phyloP scores from a whole-genome alignment of 129 eudicot species.

The Heracleum sosnowskyi region DNA sequence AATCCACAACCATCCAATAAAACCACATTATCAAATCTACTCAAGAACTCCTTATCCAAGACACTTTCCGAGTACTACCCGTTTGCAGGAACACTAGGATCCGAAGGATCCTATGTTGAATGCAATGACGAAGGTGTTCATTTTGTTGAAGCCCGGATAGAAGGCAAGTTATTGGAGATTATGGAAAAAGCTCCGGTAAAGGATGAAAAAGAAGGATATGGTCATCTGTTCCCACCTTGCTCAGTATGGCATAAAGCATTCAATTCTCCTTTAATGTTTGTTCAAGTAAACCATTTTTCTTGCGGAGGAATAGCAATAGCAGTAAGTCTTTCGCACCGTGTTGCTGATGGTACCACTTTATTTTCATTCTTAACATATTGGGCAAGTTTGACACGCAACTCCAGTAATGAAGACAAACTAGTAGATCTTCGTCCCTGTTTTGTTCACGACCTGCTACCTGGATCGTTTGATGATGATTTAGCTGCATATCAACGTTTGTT shows the following conservation, averaged over 20 bases:
- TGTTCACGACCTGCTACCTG: neutral
- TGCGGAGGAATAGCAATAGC: slow-evolving; percentile 3
- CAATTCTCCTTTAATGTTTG: neutral
- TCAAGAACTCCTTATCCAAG: slow-evolving; percentile 19
- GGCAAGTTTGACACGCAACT: neutral
- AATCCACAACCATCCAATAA: neutral
- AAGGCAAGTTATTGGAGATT: neutral
- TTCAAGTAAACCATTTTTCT: neutral
- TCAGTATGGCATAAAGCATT: neutral
- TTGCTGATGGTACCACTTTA: neutral
- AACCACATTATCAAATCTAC: neutral
- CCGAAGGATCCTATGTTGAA: slow-evolving; percentile 10
- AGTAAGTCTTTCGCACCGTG: neutral
- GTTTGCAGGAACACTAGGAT: slow-evolving; percentile 5
- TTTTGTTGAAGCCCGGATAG: slow-evolving; percentile 16
- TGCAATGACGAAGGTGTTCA: slow-evolving; percentile 20
- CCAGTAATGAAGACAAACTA: neutral
- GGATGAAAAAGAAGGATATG: slow-evolving; percentile 10
- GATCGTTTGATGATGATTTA: neutral
- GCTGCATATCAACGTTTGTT: too few relatives aligned
- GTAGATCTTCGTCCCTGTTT: neutral
- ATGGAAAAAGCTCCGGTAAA: neutral
- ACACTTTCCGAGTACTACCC: slow-evolving; percentile 19
- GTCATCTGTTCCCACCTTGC: slow-evolving; percentile 11
- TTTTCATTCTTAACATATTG: neutral